A percentile compares a stretch with the other conserved stretches of the same genome.
phyloP scores from a whole-genome alignment of 2,329 filamentous ascomycete species.

The Fusarium multiceps region DNA sequence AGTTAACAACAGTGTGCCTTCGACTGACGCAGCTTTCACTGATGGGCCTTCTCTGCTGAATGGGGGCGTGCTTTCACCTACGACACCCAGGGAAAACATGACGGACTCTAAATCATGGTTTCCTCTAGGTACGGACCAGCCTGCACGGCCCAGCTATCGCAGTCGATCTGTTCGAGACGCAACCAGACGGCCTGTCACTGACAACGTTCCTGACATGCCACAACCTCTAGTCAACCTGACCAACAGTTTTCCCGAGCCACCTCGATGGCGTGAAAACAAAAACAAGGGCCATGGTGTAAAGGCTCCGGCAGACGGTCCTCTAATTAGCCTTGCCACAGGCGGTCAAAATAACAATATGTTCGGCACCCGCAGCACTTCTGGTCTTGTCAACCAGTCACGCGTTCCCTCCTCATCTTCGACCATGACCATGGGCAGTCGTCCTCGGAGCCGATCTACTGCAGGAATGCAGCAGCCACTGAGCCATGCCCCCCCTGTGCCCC shows the following conservation, averaged over 20 bases:
- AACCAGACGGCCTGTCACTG: slow-evolving; percentile 41
- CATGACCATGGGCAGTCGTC: slow-evolving; percentile 25
- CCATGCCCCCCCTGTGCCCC: slow-evolving; percentile 43
- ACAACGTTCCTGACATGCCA: slow-evolving; percentile 50
- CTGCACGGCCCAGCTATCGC: slow-evolving; percentile 46
- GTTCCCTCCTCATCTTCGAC: slow-evolving; percentile 30
- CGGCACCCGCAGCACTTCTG: slow-evolving; percentile 26
- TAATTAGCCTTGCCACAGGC: slow-evolving; percentile 60
- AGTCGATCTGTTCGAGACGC: slow-evolving; percentile 41
- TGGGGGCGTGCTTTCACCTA: slow-evolving; percentile 44
- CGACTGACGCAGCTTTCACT: slow-evolving; percentile 59
- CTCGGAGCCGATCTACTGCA: slow-evolving; percentile 45
- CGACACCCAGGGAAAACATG: slow-evolving; percentile 43
- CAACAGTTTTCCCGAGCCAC: slow-evolving; percentile 70
- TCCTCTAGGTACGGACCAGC: slow-evolving; percentile 53
- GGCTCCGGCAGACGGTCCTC: slow-evolving; percentile 53
- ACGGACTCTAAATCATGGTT: slow-evolving; percentile 51
- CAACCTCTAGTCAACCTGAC: slow-evolving; percentile 76
- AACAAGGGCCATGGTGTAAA: slow-evolving; percentile 63
- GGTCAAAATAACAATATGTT: slow-evolving; percentile 29
- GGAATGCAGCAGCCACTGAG: slow-evolving; percentile 31
- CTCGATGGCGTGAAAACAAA: slow-evolving; percentile 65
- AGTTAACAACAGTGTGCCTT: slow-evolving; percentile 42
- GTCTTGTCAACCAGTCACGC: slow-evolving; percentile 35
- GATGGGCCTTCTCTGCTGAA: slow-evolving; percentile 69